phyloP scores from a whole-genome alignment of 2,329 filamentous ascomycete genomes.

The Penicillium brevicompactum region DNA sequence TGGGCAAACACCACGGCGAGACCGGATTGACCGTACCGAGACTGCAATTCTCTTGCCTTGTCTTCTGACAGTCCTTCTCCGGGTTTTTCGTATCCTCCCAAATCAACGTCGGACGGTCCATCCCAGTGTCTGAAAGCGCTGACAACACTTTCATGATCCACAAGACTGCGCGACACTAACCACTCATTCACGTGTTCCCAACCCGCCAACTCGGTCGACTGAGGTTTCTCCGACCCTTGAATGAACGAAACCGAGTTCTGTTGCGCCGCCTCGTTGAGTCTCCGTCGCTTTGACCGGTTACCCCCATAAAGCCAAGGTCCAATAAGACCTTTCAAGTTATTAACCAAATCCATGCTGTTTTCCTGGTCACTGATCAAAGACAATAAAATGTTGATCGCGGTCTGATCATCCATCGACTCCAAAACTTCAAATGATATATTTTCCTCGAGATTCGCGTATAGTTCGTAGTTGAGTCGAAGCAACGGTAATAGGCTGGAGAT shows the following conservation, averaged over 20 bases:
- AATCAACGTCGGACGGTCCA: conserved; percentile 61
- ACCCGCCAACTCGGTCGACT: conserved; percentile 37
- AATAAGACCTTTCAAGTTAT: conserved; percentile 61
- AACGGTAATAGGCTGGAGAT: conserved; percentile 62
- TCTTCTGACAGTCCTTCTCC: conserved; percentile 47
- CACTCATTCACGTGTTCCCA: conserved; percentile 64
- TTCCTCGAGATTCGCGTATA: conserved; percentile 56
- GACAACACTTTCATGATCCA: conserved; percentile 53
- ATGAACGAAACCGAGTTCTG: conserved; percentile 32
- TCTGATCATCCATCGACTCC: conserved; percentile 53
- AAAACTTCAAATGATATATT: conserved; percentile 53
- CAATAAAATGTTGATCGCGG: conserved; percentile 58
- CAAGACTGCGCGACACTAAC: conserved; percentile 56
- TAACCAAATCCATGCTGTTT: conserved; percentile 45
- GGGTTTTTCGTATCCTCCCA: conserved; percentile 55
- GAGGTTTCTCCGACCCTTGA: conserved; percentile 18
- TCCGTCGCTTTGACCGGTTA: conserved; percentile 56
- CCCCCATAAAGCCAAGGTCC: conserved; percentile 66
- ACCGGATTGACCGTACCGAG: conserved; percentile 59
- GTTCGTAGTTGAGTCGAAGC: conserved; percentile 63
- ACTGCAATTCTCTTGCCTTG: conserved; percentile 44
- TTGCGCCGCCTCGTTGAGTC: conserved; percentile 39
- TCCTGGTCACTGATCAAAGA: conserved; percentile 41
- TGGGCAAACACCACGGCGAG: conserved; percentile 62
- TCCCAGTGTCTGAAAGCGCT: conserved; percentile 59